A percentile compares a stretch with the other conserved stretches of the same genome.
Conservation (phyloP, 2,329 filamentous ascomycete genomes). For the Paraphaeosphaeria minitans region DNA sequence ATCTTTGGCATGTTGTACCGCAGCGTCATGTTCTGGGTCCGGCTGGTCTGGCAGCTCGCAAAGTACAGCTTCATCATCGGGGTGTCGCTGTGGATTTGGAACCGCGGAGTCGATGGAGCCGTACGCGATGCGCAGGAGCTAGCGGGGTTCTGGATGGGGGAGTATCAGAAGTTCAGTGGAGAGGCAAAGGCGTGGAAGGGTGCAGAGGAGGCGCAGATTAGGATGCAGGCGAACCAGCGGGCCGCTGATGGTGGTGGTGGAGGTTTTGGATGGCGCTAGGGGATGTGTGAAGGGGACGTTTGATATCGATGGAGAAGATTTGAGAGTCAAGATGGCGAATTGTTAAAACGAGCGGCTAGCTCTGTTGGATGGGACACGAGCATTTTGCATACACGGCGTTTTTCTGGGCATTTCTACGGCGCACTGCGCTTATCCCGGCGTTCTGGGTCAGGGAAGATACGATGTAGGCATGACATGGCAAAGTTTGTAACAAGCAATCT, state of each 20-base stretch:
- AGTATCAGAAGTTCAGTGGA: conserved; percentile 40
- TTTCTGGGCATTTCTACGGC: background rate
- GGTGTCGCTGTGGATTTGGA: conserved; percentile 62
- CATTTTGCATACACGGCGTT: background rate
- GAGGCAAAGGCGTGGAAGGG: conserved; percentile 26
- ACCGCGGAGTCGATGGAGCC: conserved; percentile 68
- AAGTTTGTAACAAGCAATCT: too few relatives aligned
- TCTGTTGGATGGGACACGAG: too few relatives aligned
- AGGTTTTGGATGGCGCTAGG: conserved; percentile 1
- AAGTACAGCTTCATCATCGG: conserved; percentile 68
- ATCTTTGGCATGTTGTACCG: conserved; percentile 73
- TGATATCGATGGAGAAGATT: background rate
- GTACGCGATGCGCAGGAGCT: conserved; percentile 59
- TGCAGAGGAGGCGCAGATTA: conserved; percentile 33
- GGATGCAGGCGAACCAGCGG: conserved; percentile 13
- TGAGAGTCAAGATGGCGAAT: background rate
- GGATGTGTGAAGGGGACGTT: background rate
- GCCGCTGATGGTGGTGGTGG: background rate
- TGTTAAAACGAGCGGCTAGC: too few relatives aligned
- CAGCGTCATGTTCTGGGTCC: conserved; percentile 76
- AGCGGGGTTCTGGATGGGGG: conserved; percentile 44
- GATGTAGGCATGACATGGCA: too few relatives aligned
- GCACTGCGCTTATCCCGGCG: background rate
- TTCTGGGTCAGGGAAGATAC: too few relatives aligned
- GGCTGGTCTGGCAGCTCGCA: conserved; percentile 65